These are phyloP conservation scores for Hortiboletus rubellus DNA, from an alignment of 1,284 basidiomycete genomes.

Conservation along the genomic window DNA sequence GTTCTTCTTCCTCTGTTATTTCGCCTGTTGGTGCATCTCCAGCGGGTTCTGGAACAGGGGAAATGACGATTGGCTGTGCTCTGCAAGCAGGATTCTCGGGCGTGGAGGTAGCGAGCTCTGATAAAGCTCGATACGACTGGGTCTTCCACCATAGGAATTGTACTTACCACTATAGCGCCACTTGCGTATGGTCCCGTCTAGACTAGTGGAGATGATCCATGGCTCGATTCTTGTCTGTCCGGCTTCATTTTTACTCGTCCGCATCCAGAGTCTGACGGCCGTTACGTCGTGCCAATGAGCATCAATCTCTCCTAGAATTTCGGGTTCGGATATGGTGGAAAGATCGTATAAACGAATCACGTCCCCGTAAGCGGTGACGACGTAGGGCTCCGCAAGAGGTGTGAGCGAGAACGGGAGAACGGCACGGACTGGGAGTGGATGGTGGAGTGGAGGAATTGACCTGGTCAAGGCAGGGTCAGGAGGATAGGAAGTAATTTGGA, in stretches of 20 bases:
- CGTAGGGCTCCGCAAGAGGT: constrained; percentile 61
- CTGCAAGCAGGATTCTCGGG: constrained; percentile 35
- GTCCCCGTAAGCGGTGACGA: constrained; percentile 83
- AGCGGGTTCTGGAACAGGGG: constrained; percentile 22
- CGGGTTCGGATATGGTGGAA: constrained; percentile 60
- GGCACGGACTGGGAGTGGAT: constrained; percentile 68
- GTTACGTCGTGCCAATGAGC: constrained; percentile 89
- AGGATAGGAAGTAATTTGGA: constrained; percentile 54
- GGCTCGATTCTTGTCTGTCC: constrained; percentile 55
- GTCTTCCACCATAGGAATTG: not conserved
- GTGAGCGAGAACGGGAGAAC: constrained; percentile 69
- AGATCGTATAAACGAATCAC: constrained; percentile 74
- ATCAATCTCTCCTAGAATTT: constrained; percentile 67
- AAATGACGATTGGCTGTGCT: constrained; percentile 24
- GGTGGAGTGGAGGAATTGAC: constrained; percentile 54
- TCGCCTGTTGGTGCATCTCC: constrained; percentile 30
- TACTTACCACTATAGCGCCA: constrained; percentile 75
- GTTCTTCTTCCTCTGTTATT: constrained; percentile 75
- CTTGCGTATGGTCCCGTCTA: constrained; percentile 83
- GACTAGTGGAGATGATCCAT: constrained; percentile 78
- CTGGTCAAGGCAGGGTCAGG: constrained; percentile 25
- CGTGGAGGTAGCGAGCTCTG: constrained; percentile 52
- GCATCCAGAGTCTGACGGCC: constrained; percentile 70
- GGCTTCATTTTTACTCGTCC: constrained; percentile 45
- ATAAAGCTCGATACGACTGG: not conserved